phyloP scores from a whole-genome alignment of 768 basidiomycete species.

The Tulasnella sp. region DNA sequence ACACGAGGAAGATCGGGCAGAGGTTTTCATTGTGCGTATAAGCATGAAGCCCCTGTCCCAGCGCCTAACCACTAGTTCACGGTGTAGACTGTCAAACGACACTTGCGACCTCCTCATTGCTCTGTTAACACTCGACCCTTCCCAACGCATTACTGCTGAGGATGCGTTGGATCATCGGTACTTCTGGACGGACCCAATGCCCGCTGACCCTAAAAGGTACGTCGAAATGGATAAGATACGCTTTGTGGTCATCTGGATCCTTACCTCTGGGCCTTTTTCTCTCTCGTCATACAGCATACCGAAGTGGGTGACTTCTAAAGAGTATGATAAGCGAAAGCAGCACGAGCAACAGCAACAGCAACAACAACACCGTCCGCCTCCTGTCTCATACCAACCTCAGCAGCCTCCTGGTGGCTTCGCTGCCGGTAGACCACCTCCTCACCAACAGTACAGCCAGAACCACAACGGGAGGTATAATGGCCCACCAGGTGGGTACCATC shows the following conservation, averaged over 20 bases:
- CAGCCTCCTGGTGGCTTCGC: neutral
- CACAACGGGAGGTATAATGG: neutral
- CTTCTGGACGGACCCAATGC: constrained; percentile 85
- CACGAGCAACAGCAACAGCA: constrained; percentile 5
- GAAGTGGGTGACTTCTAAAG: constrained; percentile 15
- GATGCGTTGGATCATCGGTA: constrained; percentile 87
- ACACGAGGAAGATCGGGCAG: constrained; percentile 12
- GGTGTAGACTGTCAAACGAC: constrained; percentile 61
- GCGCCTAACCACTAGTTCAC: too few species aligned
- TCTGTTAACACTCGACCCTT: constrained; percentile 72
- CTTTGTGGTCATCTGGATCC: constrained; percentile 7
- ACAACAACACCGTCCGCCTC: constrained; percentile 6
- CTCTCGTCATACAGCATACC: constrained; percentile 1
- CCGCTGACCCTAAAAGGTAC: constrained; percentile 30
- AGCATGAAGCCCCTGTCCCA: too few species aligned
- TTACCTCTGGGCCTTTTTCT: neutral
- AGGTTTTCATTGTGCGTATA: constrained; percentile 8
- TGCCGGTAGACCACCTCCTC: neutral
- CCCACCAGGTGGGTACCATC: neutral
- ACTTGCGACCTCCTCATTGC: constrained; percentile 75
- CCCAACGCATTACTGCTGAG: constrained; percentile 68
- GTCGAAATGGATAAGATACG: too few species aligned
- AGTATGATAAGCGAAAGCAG: constrained; percentile 9
- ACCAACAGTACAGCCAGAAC: constrained; percentile 1
- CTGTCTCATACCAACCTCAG: constrained; percentile 1